Conservation (phyloP, 768 basidiomycete species). For the Leccinum variicolor region DNA sequence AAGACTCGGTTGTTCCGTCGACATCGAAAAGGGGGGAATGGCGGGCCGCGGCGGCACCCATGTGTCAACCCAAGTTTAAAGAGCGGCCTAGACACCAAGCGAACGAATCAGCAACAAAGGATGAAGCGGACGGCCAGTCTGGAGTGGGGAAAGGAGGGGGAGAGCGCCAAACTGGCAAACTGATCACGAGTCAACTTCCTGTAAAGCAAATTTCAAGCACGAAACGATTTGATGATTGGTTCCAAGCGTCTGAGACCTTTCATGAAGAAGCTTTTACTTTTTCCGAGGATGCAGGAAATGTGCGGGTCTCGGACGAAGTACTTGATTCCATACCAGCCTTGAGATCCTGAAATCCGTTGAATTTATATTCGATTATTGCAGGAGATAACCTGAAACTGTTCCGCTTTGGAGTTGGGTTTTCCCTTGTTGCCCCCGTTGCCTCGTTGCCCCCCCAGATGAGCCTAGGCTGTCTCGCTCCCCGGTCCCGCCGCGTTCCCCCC, state of each 20-base stretch:
- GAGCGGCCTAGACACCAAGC: background rate
- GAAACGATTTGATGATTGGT: background rate
- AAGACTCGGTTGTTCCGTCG: background rate
- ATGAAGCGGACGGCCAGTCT: background rate
- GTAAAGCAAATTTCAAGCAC: background rate
- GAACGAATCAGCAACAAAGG: background rate
- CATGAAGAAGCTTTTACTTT: background rate
- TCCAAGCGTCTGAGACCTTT: background rate
- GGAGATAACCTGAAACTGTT: background rate
- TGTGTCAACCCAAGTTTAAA: background rate
- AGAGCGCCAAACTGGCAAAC: background rate
- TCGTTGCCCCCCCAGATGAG: background rate
- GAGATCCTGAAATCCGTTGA: background rate
- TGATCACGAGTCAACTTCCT: background rate
- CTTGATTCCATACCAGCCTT: background rate
- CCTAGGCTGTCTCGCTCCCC: background rate
- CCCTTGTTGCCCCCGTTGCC: background rate
- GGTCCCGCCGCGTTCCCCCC: background rate
- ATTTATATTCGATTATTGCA: background rate
- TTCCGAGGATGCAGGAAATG: background rate
- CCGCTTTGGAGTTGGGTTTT: background rate
- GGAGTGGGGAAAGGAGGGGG: background rate
- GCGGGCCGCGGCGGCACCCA: background rate
- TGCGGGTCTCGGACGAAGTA: background rate
- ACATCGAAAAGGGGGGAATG: background rate